Percentiles rank a stretch among this genome's conserved stretches.
Evolutionary conservation across 805 yeast genomes (phyloP).

Genomic region (fission yeast (Schizosaccharomyces pombe)): DNA sequence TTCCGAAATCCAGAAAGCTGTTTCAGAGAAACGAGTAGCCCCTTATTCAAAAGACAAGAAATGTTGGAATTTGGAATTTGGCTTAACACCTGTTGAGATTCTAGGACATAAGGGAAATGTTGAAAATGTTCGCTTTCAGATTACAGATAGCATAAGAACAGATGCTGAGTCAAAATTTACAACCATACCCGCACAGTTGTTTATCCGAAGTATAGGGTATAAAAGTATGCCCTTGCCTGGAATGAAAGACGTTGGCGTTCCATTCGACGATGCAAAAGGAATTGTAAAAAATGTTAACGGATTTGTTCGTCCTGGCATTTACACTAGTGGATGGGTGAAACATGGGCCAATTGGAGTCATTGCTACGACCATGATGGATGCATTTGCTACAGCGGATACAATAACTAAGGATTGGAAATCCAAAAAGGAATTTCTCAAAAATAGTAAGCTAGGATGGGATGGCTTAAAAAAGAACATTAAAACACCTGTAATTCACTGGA

Average conservation of each 20-base stretch:
- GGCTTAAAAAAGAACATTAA: constrained; percentile 12
- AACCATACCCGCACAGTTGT: constrained; percentile 29
- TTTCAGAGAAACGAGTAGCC: background rate
- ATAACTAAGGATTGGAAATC: constrained; percentile 28
- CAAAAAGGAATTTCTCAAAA: background rate
- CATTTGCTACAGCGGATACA: constrained; percentile 48
- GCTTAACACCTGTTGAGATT: background rate
- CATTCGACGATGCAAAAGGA: constrained; percentile 25
- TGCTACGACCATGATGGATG: constrained; percentile 69
- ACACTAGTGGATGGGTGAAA: constrained; percentile 78
- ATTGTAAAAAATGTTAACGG: constrained; percentile 26
- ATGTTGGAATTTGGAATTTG: background rate
- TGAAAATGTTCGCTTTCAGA: background rate
- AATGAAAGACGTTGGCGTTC: constrained; percentile 26
- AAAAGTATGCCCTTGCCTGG: constrained; percentile 42
- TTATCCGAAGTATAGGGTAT: constrained; percentile 68
- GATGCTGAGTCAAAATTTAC: background rate
- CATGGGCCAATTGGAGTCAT: constrained; percentile 70
- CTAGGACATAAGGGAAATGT: background rate
- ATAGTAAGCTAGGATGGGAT: constrained; percentile 9
- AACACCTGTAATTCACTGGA: constrained; percentile 27
- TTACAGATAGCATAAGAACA: background rate
- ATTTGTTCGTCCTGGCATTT: constrained; percentile 26
- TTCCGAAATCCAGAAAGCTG: background rate
- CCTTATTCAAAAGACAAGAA: background rate